Evolutionary conservation across 2,329 filamentous ascomycete species (phyloP), one percentile per base, ranked within the genome.

Genomic region (Aquanectria penicillioides): DNA sequence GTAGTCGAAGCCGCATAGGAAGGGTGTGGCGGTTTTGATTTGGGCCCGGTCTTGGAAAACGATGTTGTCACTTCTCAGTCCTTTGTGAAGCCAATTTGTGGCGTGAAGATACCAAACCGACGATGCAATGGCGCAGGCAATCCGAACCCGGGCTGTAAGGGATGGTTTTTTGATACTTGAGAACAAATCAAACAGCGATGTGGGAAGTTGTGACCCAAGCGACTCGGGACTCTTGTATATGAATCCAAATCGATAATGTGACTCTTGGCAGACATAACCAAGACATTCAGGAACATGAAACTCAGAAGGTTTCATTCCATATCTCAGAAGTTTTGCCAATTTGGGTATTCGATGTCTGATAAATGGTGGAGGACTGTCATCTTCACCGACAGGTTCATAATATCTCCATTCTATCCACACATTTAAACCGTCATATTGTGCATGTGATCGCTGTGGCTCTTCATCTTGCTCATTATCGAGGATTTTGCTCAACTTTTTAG

Each of bases 321-420:
- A 26, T 5, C 48, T 10, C 9, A 51, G 48, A 18, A 51, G 26
- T 12, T 51, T 51, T 4, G 48, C 34, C 48, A 51, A 17, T 12
- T 23, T 51, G 11, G 48, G 33, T 23, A 51, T 40, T 40, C 48
- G 36, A 9, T 41, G 34, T 11, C 13, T 26, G 25, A 51, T 34
- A 20, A 41, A 41, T 23, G 48, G 3, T 7, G 48, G 34, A 23
- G 48, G 48, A 10, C 36, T 26, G 10, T 51, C 34, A 9, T 51
- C 48, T 3, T 51, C 48, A 20, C 17, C 36, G 12, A 23, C 18
- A 10, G 8, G n/a, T 20, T 51, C 25, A 18, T 51, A 41, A 36
- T 51, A 51, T 13, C 48, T 51, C 48, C 48, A 51, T 25, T 51
- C 48, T 18, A 51, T 22, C 48, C 48, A 51, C 1, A 51, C 46